Evolutionary conservation across 208 protist genomes (phyloP).

Genomic region (Angomonas deanei): DNA sequence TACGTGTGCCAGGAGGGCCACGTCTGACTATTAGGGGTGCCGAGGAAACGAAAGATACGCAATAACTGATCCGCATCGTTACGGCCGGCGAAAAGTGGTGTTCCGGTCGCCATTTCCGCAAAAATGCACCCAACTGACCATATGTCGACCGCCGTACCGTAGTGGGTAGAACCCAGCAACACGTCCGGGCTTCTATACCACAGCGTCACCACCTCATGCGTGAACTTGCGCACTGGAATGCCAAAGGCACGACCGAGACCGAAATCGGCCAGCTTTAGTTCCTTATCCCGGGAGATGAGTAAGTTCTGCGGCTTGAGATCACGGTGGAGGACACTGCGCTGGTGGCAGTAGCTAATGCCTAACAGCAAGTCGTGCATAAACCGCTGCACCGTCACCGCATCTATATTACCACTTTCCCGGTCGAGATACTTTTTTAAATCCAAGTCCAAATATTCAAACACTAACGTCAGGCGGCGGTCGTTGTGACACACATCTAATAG

Average conservation of each 20-base stretch:
- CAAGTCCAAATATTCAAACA: constrained; percentile 96
- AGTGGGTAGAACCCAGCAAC: constrained; percentile 82
- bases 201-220: constrained; percentile 90
- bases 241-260: constrained; percentile 81
- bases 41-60: constrained; percentile 93
- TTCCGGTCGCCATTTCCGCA: constrained; percentile 88
- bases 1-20: constrained; percentile 91
- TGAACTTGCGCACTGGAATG: constrained; percentile 83
- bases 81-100: constrained; percentile 94
- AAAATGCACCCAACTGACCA: constrained; percentile 95
- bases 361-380: constrained; percentile 80
- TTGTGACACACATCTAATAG: constrained; percentile 95
- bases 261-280: constrained; percentile 87
- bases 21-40: constrained; percentile 88
- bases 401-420: constrained; percentile 40
- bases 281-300: constrained; percentile 74
- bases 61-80: constrained; percentile 95
- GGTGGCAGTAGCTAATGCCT: constrained; percentile 77
- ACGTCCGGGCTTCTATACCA: constrained; percentile 95
- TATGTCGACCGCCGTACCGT: constrained; percentile 88
- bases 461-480: constrained; percentile 93
- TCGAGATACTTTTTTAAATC: constrained; percentile 97
- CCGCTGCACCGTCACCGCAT: constrained; percentile 52
- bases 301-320: constrained; percentile 90
- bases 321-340: constrained; percentile 78